phyloP scores from a whole-genome alignment of 495 filamentous ascomycete species.

The Xylaria venustula region DNA sequence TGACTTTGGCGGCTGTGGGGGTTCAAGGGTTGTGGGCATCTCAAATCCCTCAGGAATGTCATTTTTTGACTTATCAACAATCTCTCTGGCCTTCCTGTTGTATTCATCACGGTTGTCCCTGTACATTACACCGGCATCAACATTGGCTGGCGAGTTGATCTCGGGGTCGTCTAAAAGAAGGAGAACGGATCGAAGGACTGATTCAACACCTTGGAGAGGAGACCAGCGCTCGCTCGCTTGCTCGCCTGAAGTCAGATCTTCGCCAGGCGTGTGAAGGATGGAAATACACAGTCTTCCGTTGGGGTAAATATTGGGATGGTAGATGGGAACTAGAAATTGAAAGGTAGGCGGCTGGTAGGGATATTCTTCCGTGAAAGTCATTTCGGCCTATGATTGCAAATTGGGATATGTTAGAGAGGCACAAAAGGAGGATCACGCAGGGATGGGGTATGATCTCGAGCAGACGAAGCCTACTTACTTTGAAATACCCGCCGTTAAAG shows the following conservation, averaged over 20 bases:
- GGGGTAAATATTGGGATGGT: conserved; percentile 90
- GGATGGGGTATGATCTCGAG: background rate
- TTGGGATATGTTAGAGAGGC: conserved; percentile 12
- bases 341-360: conserved; percentile 92
- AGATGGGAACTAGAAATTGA: conserved; percentile 72
- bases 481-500: conserved; percentile 93
- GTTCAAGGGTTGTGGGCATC: conserved; percentile 72
- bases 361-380: conserved; percentile 88
- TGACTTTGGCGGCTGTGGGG: conserved; percentile 58
- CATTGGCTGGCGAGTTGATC: conserved; percentile 88
- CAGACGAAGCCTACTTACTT: conserved; percentile 34
- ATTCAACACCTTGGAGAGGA: conserved; percentile 88
- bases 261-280: conserved; percentile 88
- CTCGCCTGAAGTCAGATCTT: conserved; percentile 90
- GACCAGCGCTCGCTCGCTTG: conserved; percentile 87
- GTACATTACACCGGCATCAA: conserved; percentile 86
- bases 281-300: conserved; percentile 94
- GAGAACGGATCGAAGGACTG: conserved; percentile 87
- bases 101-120: conserved; percentile 68
- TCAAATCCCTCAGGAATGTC: conserved; percentile 80
- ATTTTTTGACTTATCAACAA: conserved; percentile 69
- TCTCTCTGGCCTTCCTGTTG: conserved; percentile 63
- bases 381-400: conserved; percentile 55
- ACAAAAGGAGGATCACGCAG: too few relatives aligned
- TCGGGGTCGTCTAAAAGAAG: conserved; percentile 95